A percentile compares a stretch with the other conserved stretches of the same genome.
Conservation (phyloP, 192 early-diverging fungal species). For the Helicostylum pulchrum region DNA sequence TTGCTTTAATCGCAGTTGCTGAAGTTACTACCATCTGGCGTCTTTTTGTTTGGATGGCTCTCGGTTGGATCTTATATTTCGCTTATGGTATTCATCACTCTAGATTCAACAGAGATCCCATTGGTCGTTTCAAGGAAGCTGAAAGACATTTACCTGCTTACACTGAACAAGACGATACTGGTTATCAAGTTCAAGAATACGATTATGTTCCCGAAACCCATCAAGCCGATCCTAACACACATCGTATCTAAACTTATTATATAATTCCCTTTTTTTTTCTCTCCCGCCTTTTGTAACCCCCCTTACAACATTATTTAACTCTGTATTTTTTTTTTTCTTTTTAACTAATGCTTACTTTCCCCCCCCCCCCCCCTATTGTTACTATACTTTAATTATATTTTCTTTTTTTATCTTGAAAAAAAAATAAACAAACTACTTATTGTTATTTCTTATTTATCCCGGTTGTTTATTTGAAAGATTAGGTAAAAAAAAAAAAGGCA, state of each 20-base stretch:
- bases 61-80: slow-evolving; percentile 77
- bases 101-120: slow-evolving; percentile 46
- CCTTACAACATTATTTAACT: too few relatives aligned
- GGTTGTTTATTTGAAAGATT: too few relatives aligned
- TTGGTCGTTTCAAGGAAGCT: slow-evolving; percentile 20
- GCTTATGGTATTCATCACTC: slow-evolving; percentile 66
- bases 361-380: too few relatives aligned
- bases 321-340: too few relatives aligned
- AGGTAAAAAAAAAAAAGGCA: too few relatives aligned
- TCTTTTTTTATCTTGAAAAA: too few relatives aligned
- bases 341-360: too few relatives aligned
- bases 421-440: too few relatives aligned
- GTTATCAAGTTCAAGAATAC: slow-evolving; percentile 2
- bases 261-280: not conserved
- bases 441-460: too few relatives aligned
- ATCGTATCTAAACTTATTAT: not conserved
- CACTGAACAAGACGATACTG: not conserved
- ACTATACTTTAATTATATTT: too few relatives aligned
- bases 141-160: not conserved
- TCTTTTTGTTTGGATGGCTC: slow-evolving; percentile 72
- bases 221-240: not conserved
- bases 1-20: slow-evolving; percentile 67
- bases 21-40: slow-evolving; percentile 66
- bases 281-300: not conserved
- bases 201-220: not conserved